A percentile compares a stretch with the other conserved stretches of the same genome.
Conservation (phyloP, 1,139 yeast species). For the Ashbya aceris region DNA sequence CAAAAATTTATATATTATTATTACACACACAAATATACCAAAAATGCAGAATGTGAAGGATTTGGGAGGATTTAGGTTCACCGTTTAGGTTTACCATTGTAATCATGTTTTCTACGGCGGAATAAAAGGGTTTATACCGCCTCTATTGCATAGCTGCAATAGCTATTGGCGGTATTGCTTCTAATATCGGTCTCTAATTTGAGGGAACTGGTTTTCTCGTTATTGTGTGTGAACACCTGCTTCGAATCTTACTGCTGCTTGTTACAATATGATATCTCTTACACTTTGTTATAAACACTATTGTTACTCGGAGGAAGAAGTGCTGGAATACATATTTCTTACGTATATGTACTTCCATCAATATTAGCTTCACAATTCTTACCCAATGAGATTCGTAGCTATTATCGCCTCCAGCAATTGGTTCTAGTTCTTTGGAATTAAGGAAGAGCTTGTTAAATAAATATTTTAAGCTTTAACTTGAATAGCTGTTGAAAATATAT, state of each 20-base stretch:
- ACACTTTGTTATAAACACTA: conserved; percentile 1
- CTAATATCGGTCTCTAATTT: neutral
- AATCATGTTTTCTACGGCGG: neutral
- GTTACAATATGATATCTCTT: conserved; percentile 1
- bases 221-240: neutral
- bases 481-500: too few species aligned
- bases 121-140: too few species aligned
- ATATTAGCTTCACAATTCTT: too few species aligned
- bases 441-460: too few species aligned
- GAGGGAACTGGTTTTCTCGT: neutral
- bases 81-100: neutral
- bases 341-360: too few species aligned
- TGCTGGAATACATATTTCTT: neutral
- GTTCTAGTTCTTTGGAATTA: too few species aligned
- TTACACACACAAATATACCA: too few species aligned
- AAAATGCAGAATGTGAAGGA: too few species aligned
- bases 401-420: too few species aligned
- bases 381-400: too few species aligned
- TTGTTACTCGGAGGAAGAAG: neutral
- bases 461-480: too few species aligned
- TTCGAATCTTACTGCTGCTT: neutral
- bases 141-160: neutral
- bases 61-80: neutral
- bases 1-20: too few species aligned
- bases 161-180: neutral